These are phyloP conservation scores for Gymnopus androsaceus DNA, from an alignment of 1,284 basidiomycete species.

Conservation along the genomic window DNA sequence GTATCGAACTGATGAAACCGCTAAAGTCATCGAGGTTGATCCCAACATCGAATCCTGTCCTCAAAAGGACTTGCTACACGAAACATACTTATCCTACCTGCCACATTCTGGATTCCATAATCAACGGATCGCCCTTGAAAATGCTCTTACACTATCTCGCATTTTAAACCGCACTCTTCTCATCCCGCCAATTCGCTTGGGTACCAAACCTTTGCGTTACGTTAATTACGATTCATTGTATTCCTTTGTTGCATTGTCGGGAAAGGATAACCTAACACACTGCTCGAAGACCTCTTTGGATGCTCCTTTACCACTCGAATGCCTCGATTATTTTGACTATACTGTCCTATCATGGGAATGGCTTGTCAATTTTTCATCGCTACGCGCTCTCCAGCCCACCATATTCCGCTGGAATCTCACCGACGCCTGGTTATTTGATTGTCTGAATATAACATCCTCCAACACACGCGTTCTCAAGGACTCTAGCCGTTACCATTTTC, in stretches of 20 bases:
- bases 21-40: constrained; percentile 33
- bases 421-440: constrained; percentile 47
- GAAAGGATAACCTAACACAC: constrained; percentile 54
- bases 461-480: constrained; percentile 57
- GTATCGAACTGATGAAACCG: constrained; percentile 29
- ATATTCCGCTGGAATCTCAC: constrained; percentile 51
- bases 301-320: constrained; percentile 50
- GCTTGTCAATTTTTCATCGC: constrained; percentile 54
- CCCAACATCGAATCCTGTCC: constrained; percentile 10
- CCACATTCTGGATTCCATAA: constrained; percentile 85
- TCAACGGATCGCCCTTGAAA: constrained; percentile 82
- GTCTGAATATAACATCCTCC: constrained; percentile 37
- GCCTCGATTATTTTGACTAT: constrained; percentile 57
- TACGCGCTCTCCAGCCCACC: constrained; percentile 41
- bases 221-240: constrained; percentile 59
- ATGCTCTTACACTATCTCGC: constrained; percentile 69
- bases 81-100: constrained; percentile 61
- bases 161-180: constrained; percentile 75
- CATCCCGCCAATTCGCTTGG: constrained; percentile 70
- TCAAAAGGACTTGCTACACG: constrained; percentile 23
- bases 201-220: constrained; percentile 62
- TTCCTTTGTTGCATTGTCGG: constrained; percentile 46
- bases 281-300: constrained; percentile 41
- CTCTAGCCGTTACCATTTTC: constrained; percentile 59
- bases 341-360: constrained; percentile 69